Evolutionary conservation across 2,329 filamentous ascomycete species (phyloP).

Genomic region (Mariannaea sp.): DNA sequence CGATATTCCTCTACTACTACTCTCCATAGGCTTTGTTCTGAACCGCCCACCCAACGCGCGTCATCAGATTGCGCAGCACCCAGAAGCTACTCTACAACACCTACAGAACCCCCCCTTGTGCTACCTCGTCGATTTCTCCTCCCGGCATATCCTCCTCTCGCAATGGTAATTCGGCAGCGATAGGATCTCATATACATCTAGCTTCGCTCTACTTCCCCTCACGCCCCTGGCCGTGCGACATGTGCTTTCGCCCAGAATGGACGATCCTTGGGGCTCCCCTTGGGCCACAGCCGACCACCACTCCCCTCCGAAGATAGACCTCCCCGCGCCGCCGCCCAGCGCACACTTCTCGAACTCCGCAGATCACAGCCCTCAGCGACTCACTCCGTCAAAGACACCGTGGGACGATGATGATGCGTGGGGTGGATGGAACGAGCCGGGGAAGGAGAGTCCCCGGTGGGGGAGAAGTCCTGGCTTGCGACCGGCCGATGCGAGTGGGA

Average conservation of each 20-base stretch:
- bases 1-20: neutral
- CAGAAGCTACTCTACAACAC: no score
- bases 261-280: constrained; percentile 67
- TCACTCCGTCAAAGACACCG: constrained; percentile 34
- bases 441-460: constrained; percentile 39
- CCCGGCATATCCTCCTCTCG: constrained; percentile 18
- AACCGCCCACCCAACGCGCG: constrained; percentile 5
- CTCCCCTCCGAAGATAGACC: constrained; percentile 44
- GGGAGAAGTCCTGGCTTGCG: constrained; percentile 41
- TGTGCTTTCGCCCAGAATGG: constrained; percentile 53
- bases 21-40: neutral
- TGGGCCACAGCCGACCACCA: constrained; percentile 57
- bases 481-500: constrained; percentile 32
- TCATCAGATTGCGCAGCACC: constrained; percentile 15
- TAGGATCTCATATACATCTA: neutral
- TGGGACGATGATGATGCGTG: constrained; percentile 44
- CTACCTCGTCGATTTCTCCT: constrained; percentile 24
- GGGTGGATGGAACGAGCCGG: constrained; percentile 45
- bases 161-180: constrained; percentile 28
- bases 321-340: constrained; percentile 41
- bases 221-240: constrained; percentile 37
- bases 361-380: constrained; percentile 34
- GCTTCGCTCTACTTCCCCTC: constrained; percentile 8
- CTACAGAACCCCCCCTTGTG: no score
- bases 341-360: constrained; percentile 38